Base-by-base conservation (phyloP, 306 rosid genomes). In the Ormosia emarginata region DNA sequence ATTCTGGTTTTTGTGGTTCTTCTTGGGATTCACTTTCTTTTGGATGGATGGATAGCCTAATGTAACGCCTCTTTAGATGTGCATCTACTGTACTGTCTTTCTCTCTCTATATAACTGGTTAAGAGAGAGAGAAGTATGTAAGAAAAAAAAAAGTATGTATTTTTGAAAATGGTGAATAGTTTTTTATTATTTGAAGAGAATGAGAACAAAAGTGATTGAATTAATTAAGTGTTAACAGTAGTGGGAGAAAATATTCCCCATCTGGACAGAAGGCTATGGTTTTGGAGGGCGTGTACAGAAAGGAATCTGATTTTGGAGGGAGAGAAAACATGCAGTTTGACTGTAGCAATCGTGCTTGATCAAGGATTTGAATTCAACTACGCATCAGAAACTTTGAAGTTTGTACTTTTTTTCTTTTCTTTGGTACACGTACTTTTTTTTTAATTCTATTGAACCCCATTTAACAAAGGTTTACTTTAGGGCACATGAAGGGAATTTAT, bases 181-280 rank as follows among this genome's bases (percentile, higher is more conserved):
- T 37, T 58, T 47, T 32, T 58, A 64, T 80, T 78, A 82, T 75
- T 89, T 88, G 88, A 70, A 80, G 84, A 80, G 94, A 89, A 92
- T 86, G 87, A 85, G 75, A 88, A 86, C 89, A 86, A 85, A 89
- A 86, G 78, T 80, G 9, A 46, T 15, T 77, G 71, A 65, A 34
- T 87, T 81, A 76, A 85, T 39, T 84, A 82, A 55, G 40, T 30
- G 37, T 34, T 41, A 34, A 62, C 80, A 70, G 40, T 9, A 57
- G 12, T 15, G 79, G 71, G 71, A 10, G 63, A 71, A 85, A 84
- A 83, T 81, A 84, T 87, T 87, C 91, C 34, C 52, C 50, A 2
- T 58, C 58, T 18, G 36, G 80, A 75, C 77, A 79, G 72, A 50
- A 83, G 82, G 63, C 49, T 18, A 64, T 34, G 64, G 33, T 15